Percentiles rank a stretch among this genome's conserved stretches.
phyloP scores from a whole-genome alignment of 257 asterid species.

The Nicotiana tabacum region DNA sequence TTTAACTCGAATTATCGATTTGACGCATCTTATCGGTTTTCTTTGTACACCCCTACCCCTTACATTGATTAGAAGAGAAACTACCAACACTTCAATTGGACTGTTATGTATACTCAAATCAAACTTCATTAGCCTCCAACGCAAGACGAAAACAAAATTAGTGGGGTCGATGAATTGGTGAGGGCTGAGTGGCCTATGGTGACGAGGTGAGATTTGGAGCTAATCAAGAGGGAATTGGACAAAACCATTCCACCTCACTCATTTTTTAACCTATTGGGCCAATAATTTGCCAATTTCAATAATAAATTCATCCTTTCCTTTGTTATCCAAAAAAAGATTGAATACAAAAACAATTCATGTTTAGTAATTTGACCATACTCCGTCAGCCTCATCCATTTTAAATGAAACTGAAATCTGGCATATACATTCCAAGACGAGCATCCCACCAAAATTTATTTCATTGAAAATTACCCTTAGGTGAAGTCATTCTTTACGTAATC shows the following conservation, averaged over 20 bases:
- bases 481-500: background rate
- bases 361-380: background rate
- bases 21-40: too few relatives aligned
- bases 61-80: background rate
- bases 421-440: slow-evolving; percentile 7
- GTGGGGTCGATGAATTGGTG: slow-evolving; percentile 1
- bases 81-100: background rate
- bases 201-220: background rate
- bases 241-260: background rate
- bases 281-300: background rate
- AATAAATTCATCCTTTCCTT: background rate
- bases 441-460: background rate
- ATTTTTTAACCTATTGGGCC: background rate
- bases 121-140: background rate
- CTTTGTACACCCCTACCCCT: too few relatives aligned
- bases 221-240: background rate
- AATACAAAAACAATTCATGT: background rate
- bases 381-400: background rate
- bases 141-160: background rate
- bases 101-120: background rate
- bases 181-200: background rate
- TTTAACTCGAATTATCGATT: too few relatives aligned
- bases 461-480: background rate
- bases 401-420: background rate
- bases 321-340: too few relatives aligned